Conservation (phyloP, 257 asterid species). For the Petunia secreta region DNA sequence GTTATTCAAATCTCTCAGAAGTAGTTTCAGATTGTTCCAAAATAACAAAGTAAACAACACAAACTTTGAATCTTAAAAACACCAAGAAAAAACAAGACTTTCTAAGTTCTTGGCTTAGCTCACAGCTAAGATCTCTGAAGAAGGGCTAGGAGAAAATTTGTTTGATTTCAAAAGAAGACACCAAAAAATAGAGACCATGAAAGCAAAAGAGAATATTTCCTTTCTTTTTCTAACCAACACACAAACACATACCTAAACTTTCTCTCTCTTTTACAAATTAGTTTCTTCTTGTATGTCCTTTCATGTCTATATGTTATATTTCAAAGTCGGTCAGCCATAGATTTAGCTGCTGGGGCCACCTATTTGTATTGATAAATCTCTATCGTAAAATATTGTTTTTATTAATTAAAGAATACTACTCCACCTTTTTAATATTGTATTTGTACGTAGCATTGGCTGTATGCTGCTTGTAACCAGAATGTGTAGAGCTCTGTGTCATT, state of each 20-base stretch:
- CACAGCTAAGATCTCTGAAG: conserved; percentile 28
- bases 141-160: conserved; percentile 40
- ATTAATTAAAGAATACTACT: not conserved
- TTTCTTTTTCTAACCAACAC: conserved; percentile 41
- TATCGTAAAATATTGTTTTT: conserved; percentile 21
- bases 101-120: not conserved
- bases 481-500: conserved; percentile 76
- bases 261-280: conserved; percentile 29
- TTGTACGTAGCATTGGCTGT: conserved; percentile 66
- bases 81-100: conserved; percentile 39
- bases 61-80: conserved; percentile 32
- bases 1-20: conserved; percentile 44
- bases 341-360: conserved; percentile 49
- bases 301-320: conserved; percentile 53
- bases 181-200: conserved; percentile 45
- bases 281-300: conserved; percentile 39
- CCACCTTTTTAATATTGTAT: not conserved
- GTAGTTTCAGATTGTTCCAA: conserved; percentile 38
- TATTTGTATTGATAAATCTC: conserved; percentile 28
- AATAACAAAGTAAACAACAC: conserved; percentile 40
- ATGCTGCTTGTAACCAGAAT: conserved; percentile 81
- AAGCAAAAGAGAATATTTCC: conserved; percentile 63
- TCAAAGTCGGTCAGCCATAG: conserved; percentile 83
- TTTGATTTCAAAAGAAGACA: conserved; percentile 60
- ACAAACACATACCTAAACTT: conserved; percentile 25